A percentile compares a stretch with the other conserved stretches of the same genome.
phyloP scores from a whole-genome alignment of 257 asterid genomes.

The Datura wrightii region DNA sequence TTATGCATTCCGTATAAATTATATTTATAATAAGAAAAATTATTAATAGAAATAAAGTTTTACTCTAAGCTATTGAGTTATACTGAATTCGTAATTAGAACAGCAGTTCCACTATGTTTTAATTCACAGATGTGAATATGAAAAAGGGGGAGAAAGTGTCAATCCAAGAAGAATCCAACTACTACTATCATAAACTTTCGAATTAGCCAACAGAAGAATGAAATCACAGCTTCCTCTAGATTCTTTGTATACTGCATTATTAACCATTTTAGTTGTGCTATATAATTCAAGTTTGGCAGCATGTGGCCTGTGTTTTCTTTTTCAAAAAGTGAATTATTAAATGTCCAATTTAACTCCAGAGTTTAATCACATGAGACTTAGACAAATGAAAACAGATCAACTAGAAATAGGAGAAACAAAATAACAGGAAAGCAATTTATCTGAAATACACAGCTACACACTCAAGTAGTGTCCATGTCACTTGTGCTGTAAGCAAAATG shows the following conservation, averaged over 20 bases:
- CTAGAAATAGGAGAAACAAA: not conserved
- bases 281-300: not conserved
- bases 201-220: not conserved
- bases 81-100: not conserved
- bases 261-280: not conserved
- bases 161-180: not conserved
- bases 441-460: not conserved
- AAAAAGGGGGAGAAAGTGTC: not conserved
- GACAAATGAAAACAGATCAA: not conserved
- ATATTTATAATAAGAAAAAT: too few species aligned
- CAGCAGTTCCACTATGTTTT: not conserved
- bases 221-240: not conserved
- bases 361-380: not conserved
- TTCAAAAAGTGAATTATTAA: not conserved
- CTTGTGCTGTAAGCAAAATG: not conserved
- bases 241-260: not conserved
- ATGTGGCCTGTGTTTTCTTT: not conserved
- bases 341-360: not conserved
- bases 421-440: not conserved
- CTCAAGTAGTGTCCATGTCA: not conserved
- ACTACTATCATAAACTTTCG: not conserved
- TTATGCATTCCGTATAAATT: too few species aligned
- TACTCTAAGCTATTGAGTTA: fast-evolving
- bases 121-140: not conserved
- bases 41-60: not conserved